Evolutionary conservation across 75 land plant genomes (phyloP), one percentile per base, ranked within the genome.

Genomic region (Cunninghamia lanceolata): DNA sequence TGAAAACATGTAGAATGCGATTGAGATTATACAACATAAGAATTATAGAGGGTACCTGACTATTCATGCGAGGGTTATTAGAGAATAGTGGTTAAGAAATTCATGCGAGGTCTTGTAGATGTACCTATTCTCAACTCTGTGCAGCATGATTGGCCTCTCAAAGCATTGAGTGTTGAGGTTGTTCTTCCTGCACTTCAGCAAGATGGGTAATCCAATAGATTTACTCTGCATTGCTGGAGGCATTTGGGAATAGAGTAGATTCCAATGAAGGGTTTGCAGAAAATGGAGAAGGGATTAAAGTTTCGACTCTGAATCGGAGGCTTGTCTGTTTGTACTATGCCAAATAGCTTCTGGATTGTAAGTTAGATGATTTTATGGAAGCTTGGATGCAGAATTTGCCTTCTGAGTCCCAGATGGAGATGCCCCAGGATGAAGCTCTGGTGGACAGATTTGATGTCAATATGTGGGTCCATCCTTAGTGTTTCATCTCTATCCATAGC

Each of bases 371-470:
- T 42, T 96, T 98, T 84, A 83, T 95, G 87, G 94, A 94, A 19
- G 93, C 92, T 39, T 98, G 98, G 98, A 85, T 16, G 42, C 83
- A 70, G 79, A 91, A 84, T 46, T 73, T 94, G 70, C 99, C 99
- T 15, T 75, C 86, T 28, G 96, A 88, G 1, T 89, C 89, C 8
- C 84, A 68, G 82, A 73, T 96, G 85, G 94, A 94, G 36, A 94
- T 95, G 95, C 90, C 96, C 78, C 92, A 92, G 81, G 99, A 96
- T 25, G 98, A 98, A 85, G 94, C 92, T 83, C 82, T 98, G 88
- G 85, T 87, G 8, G 96, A 95, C 79, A 93, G 86, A 85, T 28
- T 98, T 46, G 99, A 98, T 17, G 71, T 88, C 38, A 95, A 98
- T 32, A 91, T 91, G 15, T 95, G 96, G 98, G 78, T 98, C 35